A percentile compares a stretch with the other conserved stretches of the same genome.
These are phyloP conservation scores for Larix kaempferi DNA, from an alignment of 75 land plant genomes.

Conservation along the genomic window DNA sequence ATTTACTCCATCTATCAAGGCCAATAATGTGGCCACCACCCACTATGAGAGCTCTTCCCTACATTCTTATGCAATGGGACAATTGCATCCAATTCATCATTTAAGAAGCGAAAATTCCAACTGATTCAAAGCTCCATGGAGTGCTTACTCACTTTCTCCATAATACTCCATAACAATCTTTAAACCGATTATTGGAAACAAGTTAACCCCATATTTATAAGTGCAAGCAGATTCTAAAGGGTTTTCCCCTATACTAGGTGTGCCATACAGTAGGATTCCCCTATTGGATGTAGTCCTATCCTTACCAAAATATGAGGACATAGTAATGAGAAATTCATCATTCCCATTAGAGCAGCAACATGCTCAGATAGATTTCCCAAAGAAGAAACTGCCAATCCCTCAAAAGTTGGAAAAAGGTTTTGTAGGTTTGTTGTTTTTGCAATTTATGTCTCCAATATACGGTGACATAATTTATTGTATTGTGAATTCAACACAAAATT, in stretches of 20 bases:
- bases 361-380: conserved; percentile 88
- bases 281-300: conserved; percentile 44
- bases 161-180: conserved; percentile 77
- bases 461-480: not conserved
- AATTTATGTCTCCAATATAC: not conserved
- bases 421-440: not conserved
- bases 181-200: conserved; percentile 80
- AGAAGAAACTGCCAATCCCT: conserved; percentile 21
- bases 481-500: not conserved
- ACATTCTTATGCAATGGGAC: conserved; percentile 90
- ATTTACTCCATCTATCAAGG: conserved; percentile 82
- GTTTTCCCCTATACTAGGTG: conserved; percentile 96
- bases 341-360: conserved; percentile 63
- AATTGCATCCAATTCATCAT: conserved; percentile 99
- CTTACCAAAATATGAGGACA: conserved; percentile 13
- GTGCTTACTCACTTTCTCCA: conserved; percentile 91
- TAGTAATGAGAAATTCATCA: conserved; percentile 51
- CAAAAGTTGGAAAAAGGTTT: not conserved
- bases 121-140: conserved; percentile 20
- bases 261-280: conserved; percentile 92
- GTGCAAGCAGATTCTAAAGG: conserved; percentile 72
- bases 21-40: conserved; percentile 79
- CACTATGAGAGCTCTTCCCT: conserved; percentile 80
- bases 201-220: conserved; percentile 72
- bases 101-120: no score